phyloP scores from a whole-genome alignment of 1,284 basidiomycete genomes.

The Salmacisia buchloeana region DNA sequence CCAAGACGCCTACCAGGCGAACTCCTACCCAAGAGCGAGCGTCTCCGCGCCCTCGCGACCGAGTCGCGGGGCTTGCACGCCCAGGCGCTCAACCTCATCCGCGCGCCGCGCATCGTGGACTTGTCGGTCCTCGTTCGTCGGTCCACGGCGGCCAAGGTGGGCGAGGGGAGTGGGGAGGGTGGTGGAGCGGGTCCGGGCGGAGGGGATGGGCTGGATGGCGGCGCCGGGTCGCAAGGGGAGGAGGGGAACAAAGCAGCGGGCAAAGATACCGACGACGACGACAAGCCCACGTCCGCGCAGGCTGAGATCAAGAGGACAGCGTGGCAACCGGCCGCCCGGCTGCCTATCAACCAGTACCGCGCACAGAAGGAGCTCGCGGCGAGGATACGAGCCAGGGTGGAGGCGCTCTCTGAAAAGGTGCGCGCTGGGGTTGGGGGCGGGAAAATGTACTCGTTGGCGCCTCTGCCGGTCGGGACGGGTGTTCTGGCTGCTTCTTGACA shows the following conservation, averaged over 20 bases:
- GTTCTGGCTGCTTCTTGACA: too few species aligned
- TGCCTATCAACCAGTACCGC: slow-evolving; percentile 1
- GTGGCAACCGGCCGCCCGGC: background rate
- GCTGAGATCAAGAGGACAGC: background rate
- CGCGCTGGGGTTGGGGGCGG: background rate
- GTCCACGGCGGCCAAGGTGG: background rate
- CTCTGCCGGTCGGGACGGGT: too few species aligned
- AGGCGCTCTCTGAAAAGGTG: background rate
- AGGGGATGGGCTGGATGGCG: too few species aligned
- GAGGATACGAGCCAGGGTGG: background rate
- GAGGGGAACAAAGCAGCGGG: background rate
- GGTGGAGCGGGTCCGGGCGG: too few species aligned
- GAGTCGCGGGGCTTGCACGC: slow-evolving; percentile 13
- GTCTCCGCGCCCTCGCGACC: background rate
- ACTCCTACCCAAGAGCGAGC: background rate
- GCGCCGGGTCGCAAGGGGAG: background rate
- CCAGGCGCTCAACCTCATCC: slow-evolving; percentile 13
- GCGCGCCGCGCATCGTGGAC: slow-evolving; percentile 34
- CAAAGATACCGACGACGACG: background rate
- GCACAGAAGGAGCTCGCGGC: background rate
- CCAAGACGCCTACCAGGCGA: background rate
- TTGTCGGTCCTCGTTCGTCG: slow-evolving; percentile 18
- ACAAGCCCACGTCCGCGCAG: background rate
- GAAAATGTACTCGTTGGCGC: too few species aligned
- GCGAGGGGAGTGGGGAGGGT: too few species aligned